Conservation (phyloP, 495 filamentous ascomycete genomes). For the Hypoxylon lienhwacheense region DNA sequence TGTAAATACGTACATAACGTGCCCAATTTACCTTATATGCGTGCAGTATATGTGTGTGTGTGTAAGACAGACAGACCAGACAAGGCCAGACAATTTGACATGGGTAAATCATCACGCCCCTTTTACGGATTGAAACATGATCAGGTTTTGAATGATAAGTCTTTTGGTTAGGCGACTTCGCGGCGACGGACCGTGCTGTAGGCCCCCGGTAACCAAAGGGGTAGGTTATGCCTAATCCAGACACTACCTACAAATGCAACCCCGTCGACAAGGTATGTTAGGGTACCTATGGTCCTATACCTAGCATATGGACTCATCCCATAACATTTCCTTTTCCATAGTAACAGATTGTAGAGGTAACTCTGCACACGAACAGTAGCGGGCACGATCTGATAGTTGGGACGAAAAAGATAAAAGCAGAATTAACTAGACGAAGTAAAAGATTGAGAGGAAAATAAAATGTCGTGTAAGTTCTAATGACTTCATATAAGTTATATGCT, state of each 20-base stretch:
- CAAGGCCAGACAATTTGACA: neutral
- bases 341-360: neutral
- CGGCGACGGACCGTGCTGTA: conserved; percentile 29
- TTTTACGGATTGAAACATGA: conserved; percentile 21
- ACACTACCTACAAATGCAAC: conserved; percentile 17
- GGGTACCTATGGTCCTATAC: no score
- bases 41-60: no score
- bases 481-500: no score
- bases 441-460: conserved; percentile 4
- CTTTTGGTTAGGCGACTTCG: conserved; percentile 16
- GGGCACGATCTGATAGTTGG: no score
- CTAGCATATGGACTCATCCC: conserved; percentile 12
- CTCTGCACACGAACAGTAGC: no score
- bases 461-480: conserved; percentile 35
- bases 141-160: conserved; percentile 11
- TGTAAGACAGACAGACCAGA: neutral
- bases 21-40: no score
- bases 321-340: conserved; percentile 20
- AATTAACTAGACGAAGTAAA: no score
- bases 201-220: conserved; percentile 8
- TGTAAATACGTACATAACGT: no score
- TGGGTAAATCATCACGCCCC: neutral
- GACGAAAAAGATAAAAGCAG: no score
- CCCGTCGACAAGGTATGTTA: conserved; percentile 7
- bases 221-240: conserved; percentile 13